phyloP scores from a whole-genome alignment of 225 moss, liverwort and hornwort genomes.

The Physcomitrium patens region DNA sequence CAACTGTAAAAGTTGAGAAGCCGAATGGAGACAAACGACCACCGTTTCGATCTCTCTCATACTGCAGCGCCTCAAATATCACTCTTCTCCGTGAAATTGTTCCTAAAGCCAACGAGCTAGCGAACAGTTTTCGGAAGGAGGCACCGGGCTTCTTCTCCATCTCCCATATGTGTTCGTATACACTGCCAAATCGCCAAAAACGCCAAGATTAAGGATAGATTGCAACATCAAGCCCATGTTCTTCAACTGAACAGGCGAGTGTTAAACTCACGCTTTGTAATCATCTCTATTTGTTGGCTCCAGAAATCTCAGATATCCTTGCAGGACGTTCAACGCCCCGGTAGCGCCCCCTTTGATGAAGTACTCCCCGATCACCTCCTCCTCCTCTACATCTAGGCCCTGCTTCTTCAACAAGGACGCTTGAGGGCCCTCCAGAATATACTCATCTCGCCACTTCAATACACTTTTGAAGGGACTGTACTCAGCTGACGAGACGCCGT shows the following conservation, averaged over 20 bases:
- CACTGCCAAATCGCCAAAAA: conserved; percentile 42
- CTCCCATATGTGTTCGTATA: conserved; percentile 74
- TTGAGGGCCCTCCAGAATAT: conserved; percentile 75
- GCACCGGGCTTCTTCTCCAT: conserved; percentile 78
- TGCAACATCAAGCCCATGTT: conserved; percentile 10
- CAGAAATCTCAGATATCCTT: conserved; percentile 84
- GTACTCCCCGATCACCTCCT: conserved; percentile 50
- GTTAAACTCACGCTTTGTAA: conserved; percentile 77
- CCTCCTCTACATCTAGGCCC: conserved; percentile 38
- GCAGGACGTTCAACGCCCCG: conserved; percentile 74
- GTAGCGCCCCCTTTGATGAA: conserved; percentile 83
- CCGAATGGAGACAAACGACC: conserved; percentile 95
- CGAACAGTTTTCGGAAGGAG: conserved; percentile 88
- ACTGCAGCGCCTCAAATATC: conserved; percentile 77
- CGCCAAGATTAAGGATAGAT: neutral
- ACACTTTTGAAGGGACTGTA: conserved; percentile 49
- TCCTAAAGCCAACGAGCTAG: conserved; percentile 70
- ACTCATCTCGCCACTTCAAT: conserved; percentile 71
- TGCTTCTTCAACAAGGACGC: conserved; percentile 59
- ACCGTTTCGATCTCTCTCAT: conserved; percentile 89
- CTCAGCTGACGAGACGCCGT: conserved; percentile 23
- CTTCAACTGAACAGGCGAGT: neutral
- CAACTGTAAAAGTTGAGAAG: conserved; percentile 80
- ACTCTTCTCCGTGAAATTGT: conserved; percentile 86
- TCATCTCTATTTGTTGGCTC: conserved; percentile 87